A percentile compares a stretch with the other conserved stretches of the same genome.
These are phyloP conservation scores for Rhinocladiella similis DNA, from an alignment of 2,329 filamentous ascomycete species.

Conservation along the genomic window DNA sequence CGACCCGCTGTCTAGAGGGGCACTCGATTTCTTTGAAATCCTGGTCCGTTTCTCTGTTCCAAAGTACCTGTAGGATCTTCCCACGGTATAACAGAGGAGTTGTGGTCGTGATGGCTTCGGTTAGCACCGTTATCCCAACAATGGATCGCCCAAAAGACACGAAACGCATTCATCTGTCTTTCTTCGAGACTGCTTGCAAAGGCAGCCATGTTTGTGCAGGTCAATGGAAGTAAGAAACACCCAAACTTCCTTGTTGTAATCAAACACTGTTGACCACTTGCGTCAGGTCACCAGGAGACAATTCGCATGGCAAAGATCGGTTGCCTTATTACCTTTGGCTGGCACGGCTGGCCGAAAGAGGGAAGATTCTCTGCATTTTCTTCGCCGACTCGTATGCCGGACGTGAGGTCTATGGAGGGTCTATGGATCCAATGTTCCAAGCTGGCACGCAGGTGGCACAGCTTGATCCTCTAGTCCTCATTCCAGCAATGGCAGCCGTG, in stretches of 20 bases:
- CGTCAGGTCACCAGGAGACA: not conserved
- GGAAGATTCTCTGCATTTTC: not conserved
- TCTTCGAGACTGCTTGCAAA: not conserved
- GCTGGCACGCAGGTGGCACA: slow-evolving; percentile 32
- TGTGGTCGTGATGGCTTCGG: too few species aligned
- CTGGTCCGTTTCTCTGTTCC: too few species aligned
- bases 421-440: not conserved
- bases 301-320: not conserved
- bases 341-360: not conserved
- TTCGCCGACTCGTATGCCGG: not conserved
- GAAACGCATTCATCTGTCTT: not conserved
- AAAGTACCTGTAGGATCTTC: too few species aligned
- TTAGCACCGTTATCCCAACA: too few species aligned
- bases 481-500: slow-evolving; percentile 67
- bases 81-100: too few species aligned
- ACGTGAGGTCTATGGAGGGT: slow-evolving; percentile 35
- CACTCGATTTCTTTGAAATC: too few species aligned
- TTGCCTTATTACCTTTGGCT: not conserved
- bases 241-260: not conserved
- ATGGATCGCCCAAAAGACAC: too few species aligned
- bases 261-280: not conserved
- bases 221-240: not conserved
- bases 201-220: not conserved
- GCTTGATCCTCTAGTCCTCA: slow-evolving; percentile 15
- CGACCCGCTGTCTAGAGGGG: too few species aligned